phyloP scores from a whole-genome alignment of 2,329 filamentous ascomycete species.

The Colletotrichum musae region DNA sequence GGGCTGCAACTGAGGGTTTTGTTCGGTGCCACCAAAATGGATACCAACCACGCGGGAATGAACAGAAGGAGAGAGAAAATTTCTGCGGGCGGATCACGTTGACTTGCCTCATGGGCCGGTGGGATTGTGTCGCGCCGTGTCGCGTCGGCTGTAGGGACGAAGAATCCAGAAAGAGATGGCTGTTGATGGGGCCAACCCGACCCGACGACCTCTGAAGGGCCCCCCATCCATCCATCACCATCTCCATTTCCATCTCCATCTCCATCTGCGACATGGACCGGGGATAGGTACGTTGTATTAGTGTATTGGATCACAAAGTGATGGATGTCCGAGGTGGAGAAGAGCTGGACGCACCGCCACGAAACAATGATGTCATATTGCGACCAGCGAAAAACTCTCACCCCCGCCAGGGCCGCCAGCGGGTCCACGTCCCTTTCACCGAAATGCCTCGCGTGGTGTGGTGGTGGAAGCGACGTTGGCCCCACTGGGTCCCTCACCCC shows the following conservation, averaged over 20 bases:
- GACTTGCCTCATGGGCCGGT: conserved; percentile 1
- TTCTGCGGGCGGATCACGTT: conserved; percentile 6
- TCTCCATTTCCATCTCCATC: conserved; percentile 20
- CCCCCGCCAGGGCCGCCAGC: neutral
- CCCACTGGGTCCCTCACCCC: conserved; percentile 14
- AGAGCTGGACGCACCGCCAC: conserved; percentile 25
- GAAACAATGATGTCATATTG: conserved; percentile 36
- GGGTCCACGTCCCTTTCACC: conserved; percentile 3
- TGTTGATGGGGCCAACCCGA: no score
- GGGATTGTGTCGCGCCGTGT: neutral
- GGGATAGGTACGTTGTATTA: no score
- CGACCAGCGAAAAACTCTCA: conserved; percentile 12
- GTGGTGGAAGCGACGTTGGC: conserved; percentile 6
- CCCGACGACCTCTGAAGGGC: neutral
- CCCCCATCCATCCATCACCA: neutral
- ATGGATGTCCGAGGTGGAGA: conserved; percentile 24
- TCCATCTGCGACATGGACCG: conserved; percentile 23
- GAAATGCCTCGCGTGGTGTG: conserved; percentile 14
- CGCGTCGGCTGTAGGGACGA: neutral
- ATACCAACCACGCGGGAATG: neutral
- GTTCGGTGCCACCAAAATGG: conserved; percentile 29
- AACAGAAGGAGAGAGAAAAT: conserved; percentile 3
- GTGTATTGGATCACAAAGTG: no score
- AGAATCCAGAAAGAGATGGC: no score
- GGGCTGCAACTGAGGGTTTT: conserved; percentile 22